Base-by-base conservation (phyloP, 441 rosid genomes). In the Biscutella laevigata region DNA sequence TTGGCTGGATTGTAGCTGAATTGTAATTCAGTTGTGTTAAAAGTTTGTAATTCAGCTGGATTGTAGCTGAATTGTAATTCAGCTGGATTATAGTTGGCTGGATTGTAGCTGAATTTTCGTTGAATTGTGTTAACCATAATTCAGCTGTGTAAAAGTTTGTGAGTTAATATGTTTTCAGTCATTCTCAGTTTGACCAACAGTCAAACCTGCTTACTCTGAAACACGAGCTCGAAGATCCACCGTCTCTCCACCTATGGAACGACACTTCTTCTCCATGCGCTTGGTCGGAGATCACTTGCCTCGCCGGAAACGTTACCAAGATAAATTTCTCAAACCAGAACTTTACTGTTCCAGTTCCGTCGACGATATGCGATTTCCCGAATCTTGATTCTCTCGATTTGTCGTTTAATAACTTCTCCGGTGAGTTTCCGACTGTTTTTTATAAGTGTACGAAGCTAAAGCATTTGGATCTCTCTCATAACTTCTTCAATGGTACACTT, bases 401-500 rank as follows among this genome's bases (percentile, higher is more conserved):
- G 48, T 38, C 82, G 7, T 24, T 0, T 4, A 91, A 85, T 44
- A 50, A 0, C 34, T 81, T 91, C 27, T 65, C 86, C 5, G 80
- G 88, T 0, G 76, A 59, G 32, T 87, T 87, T 32, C 96, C 96
- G 4, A 70, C 8, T 4, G 24, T 62, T 9, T 66, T 91, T 3
- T 84, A 79, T 66, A 71, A 61, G n/a, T 91, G 98, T 53, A 62
- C 76, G 6, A 78, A 74, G 59, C 85, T 91, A 4, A 62, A 71
- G 21, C 0, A 13, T 1, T 66, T 91, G 7, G 75, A 85, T 65
- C 73, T 91, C 49, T 82, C 95, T 2, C 74, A 70, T 43, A 91
- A 91, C 62, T 33, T n/a, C 26, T 87, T 91, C 44, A 85, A 68
- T n/a, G 91, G 94, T 10, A 69, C 76, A 16, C 62, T 91, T 42